Percentiles rank a stretch among this genome's conserved stretches.
These are phyloP conservation scores for Wickerhamomyces canadensis DNA, from an alignment of 805 yeast species.

Conservation along the genomic window DNA sequence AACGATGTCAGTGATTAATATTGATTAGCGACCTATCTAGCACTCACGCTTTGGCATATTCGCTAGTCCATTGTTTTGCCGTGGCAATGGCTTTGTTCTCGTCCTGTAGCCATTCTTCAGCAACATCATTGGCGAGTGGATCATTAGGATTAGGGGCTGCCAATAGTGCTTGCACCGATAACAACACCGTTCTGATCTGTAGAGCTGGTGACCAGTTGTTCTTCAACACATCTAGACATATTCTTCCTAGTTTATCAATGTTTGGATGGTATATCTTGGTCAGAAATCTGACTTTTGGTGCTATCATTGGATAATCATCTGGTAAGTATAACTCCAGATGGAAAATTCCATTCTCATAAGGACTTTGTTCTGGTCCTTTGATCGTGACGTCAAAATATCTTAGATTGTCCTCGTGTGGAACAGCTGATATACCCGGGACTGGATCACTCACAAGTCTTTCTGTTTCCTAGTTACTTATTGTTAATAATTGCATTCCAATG, in stretches of 20 bases:
- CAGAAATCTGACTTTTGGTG: constrained; percentile 91
- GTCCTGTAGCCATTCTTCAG: constrained; percentile 90
- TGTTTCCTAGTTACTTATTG: constrained; percentile 53
- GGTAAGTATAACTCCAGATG: constrained; percentile 84
- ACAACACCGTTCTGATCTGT: constrained; percentile 86
- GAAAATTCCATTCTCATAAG: constrained; percentile 83
- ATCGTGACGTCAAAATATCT: constrained; percentile 89
- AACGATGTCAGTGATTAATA: too few relatives aligned
- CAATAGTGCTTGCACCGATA: constrained; percentile 87
- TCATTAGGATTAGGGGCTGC: constrained; percentile 98
- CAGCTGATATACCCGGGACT: constrained; percentile 91
- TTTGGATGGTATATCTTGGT: constrained; percentile 96
- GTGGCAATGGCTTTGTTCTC: constrained; percentile 74
- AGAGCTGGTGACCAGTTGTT: constrained; percentile 97
- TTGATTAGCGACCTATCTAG: too few relatives aligned
- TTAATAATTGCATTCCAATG: neutral
- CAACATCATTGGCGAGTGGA: constrained; percentile 96
- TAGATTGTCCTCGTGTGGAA: constrained; percentile 89
- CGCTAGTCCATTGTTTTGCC: constrained; percentile 49
- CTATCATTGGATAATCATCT: constrained; percentile 97
- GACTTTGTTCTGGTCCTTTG: constrained; percentile 87
- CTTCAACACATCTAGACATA: constrained; percentile 91
- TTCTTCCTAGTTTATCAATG: constrained; percentile 91
- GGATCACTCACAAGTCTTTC: constrained; percentile 91
- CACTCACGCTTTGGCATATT: constrained; percentile 28